A percentile compares a stretch with the other conserved stretches of the same genome.
Conservation (phyloP, 2,329 filamentous ascomycete genomes). For the Xylaria digitata region DNA sequence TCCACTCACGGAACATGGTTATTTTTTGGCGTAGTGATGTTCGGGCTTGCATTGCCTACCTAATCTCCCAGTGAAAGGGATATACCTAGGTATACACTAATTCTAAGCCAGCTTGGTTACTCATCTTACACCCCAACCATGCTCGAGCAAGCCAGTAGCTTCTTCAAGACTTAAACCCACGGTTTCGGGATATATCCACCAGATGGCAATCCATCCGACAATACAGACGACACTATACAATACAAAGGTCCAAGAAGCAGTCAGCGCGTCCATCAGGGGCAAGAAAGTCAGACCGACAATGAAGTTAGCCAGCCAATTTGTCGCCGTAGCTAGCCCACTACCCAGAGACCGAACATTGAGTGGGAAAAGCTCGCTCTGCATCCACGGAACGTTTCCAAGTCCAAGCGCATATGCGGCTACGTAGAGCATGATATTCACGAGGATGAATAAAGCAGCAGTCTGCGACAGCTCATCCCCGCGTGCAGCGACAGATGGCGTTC, state of each 20-base stretch:
- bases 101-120: neutral
- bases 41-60: neutral
- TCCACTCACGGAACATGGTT: neutral
- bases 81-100: neutral
- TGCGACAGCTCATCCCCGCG: conserved; percentile 43
- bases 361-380: conserved; percentile 92
- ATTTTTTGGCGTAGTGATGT: neutral
- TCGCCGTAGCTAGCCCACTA: conserved; percentile 79
- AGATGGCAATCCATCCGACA: conserved; percentile 74
- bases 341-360: conserved; percentile 78
- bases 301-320: conserved; percentile 90
- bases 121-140: conserved; percentile 77
- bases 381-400: conserved; percentile 94
- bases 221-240: conserved; percentile 80
- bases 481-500: conserved; percentile 52
- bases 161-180: conserved; percentile 85
- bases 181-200: conserved; percentile 86
- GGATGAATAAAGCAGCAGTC: conserved; percentile 66
- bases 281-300: conserved; percentile 87
- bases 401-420: conserved; percentile 88
- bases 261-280: conserved; percentile 72
- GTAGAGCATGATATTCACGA: conserved; percentile 82
- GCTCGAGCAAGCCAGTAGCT: conserved; percentile 74
- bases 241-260: conserved; percentile 80
- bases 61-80: neutral